Base-by-base conservation (phyloP, 768 basidiomycete genomes). In the Phaeolepiota aurea region DNA sequence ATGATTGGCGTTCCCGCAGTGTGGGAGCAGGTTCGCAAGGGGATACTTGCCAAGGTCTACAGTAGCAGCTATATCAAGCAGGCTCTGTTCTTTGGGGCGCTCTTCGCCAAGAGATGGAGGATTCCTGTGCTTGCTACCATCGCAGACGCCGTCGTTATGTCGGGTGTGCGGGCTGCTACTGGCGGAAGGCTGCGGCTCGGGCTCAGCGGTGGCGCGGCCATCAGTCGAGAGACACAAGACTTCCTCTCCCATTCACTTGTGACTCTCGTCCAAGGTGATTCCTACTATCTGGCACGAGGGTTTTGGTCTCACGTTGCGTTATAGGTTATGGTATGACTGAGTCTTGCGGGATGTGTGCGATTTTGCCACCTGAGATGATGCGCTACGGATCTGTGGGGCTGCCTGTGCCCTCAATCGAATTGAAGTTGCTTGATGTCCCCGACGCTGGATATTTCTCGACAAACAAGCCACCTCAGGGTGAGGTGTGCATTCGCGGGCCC, bases 1-100 rank as follows among this genome's bases (percentile, higher is more conserved):
- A 78, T 92, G 72, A 74, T 86, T 40, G 90, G 87, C 31, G 90
- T 93, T 1, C 90, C 90, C 1, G 84, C 87, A 3, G 83, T 92
- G 0, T 94, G 86, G 83, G 91, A 94, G 63, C 76, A 73, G 42
- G 91, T 93, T 43, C 77, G 88, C 38, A 93, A 94, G 65, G 88
- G 87, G 12, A 87, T 93, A 54, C 49, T 86, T 12, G 56, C 66
- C 41, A 84, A 86, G 59, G 76, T 92, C 38, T 73, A 82, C 42
- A 49, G 69, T 2, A 61, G 74, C 1, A 78, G 84, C 2, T 41
- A 54, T 2, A 3, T 86, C 38, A 78, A 69, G 62, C 77, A 75
- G 63, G 65, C 57, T 25, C 57, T 87, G 12, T 93, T 94, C 65
- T 68, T 76, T 48, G 71, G 71, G 23, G 84, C 86, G 4, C 59